A percentile compares a stretch with the other conserved stretches of the same genome.
These are phyloP conservation scores for Lachnellula suecica DNA, from an alignment of 2,329 filamentous ascomycete genomes.

Conservation along the genomic window DNA sequence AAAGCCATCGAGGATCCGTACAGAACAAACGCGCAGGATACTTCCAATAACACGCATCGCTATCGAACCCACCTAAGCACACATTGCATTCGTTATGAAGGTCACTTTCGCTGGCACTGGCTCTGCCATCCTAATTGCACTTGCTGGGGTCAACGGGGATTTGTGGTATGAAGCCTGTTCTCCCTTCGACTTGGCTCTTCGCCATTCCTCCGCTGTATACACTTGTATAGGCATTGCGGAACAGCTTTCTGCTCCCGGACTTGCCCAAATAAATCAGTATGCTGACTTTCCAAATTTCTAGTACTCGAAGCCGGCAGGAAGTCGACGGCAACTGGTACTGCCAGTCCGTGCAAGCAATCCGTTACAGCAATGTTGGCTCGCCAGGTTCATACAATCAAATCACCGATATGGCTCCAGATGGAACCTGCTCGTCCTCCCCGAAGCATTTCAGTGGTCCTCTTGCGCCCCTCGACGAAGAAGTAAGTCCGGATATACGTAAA, in stretches of 20 bases:
- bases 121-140: neutral
- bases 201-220: neutral
- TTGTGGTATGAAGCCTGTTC: neutral
- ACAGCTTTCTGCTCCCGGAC: neutral
- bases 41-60: neutral
- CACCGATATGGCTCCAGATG: slow-evolving; percentile 54
- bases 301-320: slow-evolving; percentile 28
- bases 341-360: slow-evolving; percentile 62
- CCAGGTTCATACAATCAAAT: slow-evolving; percentile 65
- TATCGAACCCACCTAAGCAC: too few relatives aligned
- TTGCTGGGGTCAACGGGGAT: neutral
- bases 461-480: slow-evolving; percentile 69
- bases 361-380: slow-evolving; percentile 62
- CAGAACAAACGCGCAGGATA: neutral
- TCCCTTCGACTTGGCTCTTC: neutral
- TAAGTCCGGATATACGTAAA: slow-evolving; percentile 39
- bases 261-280: neutral
- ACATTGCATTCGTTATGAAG: neutral
- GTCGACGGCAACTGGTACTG: slow-evolving; percentile 65
- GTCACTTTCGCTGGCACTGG: neutral
- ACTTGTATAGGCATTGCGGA: neutral
- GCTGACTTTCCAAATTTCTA: slow-evolving; percentile 14
- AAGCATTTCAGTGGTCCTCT: slow-evolving; percentile 58
- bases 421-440: slow-evolving; percentile 52
- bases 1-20: too few relatives aligned